Base-by-base conservation (phyloP, 106 monocot genomes). In the Allium fistulosum region DNA sequence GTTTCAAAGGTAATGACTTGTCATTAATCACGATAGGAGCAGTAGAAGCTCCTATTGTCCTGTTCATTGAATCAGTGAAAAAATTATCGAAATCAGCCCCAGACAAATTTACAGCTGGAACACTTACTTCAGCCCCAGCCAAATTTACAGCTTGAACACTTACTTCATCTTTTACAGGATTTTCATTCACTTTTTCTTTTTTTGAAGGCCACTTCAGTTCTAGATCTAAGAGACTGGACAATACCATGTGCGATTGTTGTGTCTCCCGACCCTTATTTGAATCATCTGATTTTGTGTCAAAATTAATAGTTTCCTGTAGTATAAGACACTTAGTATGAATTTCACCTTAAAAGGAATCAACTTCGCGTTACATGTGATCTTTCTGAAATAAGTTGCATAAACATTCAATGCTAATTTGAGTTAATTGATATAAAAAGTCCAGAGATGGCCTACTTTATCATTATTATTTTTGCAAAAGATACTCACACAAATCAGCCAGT, bases 81-180 rank as follows among this genome's bases (percentile, higher is more conserved):
- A 81, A 85, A 17, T 65, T 81, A 71, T 86, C 95, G 14, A 95
- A 64, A 73, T 91, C 79, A 73, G 76, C 52, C n/a, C 77, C 91
- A 61, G 88, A 37, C 52, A 88, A 66, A 64, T 81, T 83, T 55
- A 91, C 26, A 49, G 53, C 46, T 77, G 81, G 57, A 48, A 48
- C 53, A 71, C 69, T 70, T 26, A 68, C 67, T 53, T 70, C 37
- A 26, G 77, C 68, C 28, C 37, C 37, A 37, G 37, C 81, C 52
- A 88, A 66, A 64, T 81, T 83, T 55, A 91, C 26, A 49, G 53
- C 46, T 77, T 82, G 57, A 48, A 48, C 53, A 71, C 69, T 70
- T 26, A 68, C 67, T 53, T 70, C 37, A 17, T 75, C 68, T 46
- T 70, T 50, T 17, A 7, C 75, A 37, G 37, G 37, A 37, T 2